These are phyloP conservation scores for Hanseniaspora singularis DNA, from an alignment of 805 yeast species.

Conservation along the genomic window DNA sequence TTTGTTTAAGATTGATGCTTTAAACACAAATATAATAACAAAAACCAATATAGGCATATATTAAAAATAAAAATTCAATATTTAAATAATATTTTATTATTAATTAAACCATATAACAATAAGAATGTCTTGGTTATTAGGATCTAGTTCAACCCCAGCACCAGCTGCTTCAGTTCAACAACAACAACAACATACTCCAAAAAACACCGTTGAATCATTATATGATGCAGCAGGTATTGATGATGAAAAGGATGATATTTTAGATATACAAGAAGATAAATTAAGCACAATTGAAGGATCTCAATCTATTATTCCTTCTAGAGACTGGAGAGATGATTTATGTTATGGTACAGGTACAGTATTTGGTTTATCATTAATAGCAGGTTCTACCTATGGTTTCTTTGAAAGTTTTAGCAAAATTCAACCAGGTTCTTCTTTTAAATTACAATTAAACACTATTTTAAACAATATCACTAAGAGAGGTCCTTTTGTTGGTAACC, in stretches of 20 bases:
- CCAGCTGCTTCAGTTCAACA: slow-evolving; percentile 14
- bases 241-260: slow-evolving; percentile 65
- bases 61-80: slow-evolving; percentile 9
- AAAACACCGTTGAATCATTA: slow-evolving; percentile 30
- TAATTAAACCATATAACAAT: too few species aligned
- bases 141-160: slow-evolving; percentile 9
- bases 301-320: slow-evolving; percentile 82
- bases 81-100: background rate
- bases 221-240: slow-evolving; percentile 92
- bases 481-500: slow-evolving; percentile 92
- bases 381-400: slow-evolving; percentile 83
- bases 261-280: slow-evolving; percentile 79
- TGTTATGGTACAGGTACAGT: slow-evolving; percentile 97
- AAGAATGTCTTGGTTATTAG: slow-evolving; percentile 26
- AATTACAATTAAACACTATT: slow-evolving; percentile 75
- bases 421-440: slow-evolving; percentile 64
- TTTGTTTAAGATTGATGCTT: too few species aligned
- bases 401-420: slow-evolving; percentile 73
- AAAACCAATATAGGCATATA: too few species aligned
- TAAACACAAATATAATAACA: too few species aligned
- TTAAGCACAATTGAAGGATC: slow-evolving; percentile 71
- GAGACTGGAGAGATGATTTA: slow-evolving; percentile 94
- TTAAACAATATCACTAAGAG: slow-evolving; percentile 86
- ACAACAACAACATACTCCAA: slow-evolving; percentile 15
- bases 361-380: slow-evolving; percentile 71